Conservation (phyloP, 371 early-diverging fungal genomes). For the Dinochytrium kinnereticum region DNA sequence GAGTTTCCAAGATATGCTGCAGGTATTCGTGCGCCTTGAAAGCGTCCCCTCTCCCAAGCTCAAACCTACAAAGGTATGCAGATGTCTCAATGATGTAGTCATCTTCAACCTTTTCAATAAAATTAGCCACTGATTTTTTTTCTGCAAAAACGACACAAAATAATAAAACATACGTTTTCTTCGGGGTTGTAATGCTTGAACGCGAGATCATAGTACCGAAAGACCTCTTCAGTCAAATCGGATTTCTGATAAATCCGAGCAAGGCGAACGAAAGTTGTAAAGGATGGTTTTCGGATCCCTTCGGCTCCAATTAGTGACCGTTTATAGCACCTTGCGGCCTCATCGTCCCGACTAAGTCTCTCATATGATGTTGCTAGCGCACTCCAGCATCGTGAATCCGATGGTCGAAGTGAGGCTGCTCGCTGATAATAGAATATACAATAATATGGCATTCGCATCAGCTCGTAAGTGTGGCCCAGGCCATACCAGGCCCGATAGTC, state of each 20-base stretch:
- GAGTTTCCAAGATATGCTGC: background rate
- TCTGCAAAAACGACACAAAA: constrained; percentile 31
- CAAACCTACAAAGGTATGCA: constrained; percentile 64
- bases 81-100: constrained; percentile 66
- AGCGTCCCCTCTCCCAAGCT: constrained; percentile 55
- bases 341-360: constrained; percentile 50
- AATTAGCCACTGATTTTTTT: too few species aligned
- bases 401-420: constrained; percentile 75
- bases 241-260: too few species aligned
- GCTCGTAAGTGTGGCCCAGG: constrained; percentile 89
- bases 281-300: too few species aligned
- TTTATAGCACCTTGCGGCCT: constrained; percentile 72
- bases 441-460: constrained; percentile 79
- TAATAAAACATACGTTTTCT: constrained; percentile 27
- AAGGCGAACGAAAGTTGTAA: too few species aligned
- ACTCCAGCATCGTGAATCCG: constrained; percentile 82
- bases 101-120: too few species aligned
- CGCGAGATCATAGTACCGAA: background rate
- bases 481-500: constrained; percentile 96
- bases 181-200: constrained; percentile 3
- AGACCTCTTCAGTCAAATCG: background rate
- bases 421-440: constrained; percentile 85
- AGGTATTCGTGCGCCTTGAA: constrained; percentile 41
- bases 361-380: constrained; percentile 77
- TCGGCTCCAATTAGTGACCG: constrained; percentile 63